phyloP scores from a whole-genome alignment of 2,329 filamentous ascomycete genomes.

The Rhytidhysteron rufulum region DNA sequence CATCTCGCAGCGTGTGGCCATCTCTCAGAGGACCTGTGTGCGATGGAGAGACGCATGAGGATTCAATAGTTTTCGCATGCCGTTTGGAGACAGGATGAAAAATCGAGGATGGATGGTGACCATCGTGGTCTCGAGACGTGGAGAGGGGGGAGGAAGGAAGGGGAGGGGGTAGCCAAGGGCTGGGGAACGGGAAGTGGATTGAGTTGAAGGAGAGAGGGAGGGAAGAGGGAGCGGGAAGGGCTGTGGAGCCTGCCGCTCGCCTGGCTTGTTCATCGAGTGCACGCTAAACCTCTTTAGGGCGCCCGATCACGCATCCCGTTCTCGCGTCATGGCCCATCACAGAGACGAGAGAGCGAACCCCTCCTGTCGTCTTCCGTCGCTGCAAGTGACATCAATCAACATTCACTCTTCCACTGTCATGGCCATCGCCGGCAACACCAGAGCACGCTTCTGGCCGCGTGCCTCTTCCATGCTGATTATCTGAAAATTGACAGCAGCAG shows the following conservation, averaged over 20 bases:
- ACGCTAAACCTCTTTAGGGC: too few species aligned
- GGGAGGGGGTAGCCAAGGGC: not conserved
- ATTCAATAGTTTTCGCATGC: too few species aligned
- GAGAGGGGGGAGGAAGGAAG: not conserved
- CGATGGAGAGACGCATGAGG: too few species aligned
- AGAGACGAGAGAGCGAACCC: not conserved
- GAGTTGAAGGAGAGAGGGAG: not conserved
- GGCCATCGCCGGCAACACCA: not conserved
- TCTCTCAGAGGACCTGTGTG: too few species aligned
- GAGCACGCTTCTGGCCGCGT: slow-evolving; percentile 1
- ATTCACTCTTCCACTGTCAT: not conserved
- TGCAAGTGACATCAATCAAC: not conserved
- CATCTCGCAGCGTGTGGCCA: too few species aligned
- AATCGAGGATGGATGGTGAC: not conserved
- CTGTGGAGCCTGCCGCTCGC: too few species aligned
- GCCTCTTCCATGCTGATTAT: slow-evolving; percentile 1
- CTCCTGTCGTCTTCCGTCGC: not conserved
- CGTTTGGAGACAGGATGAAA: not conserved
- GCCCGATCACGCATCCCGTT: too few species aligned
- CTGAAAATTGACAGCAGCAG: not conserved
- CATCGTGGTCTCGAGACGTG: not conserved
- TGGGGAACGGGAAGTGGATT: not conserved
- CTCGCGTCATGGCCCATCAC: not conserved
- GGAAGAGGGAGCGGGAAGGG: too few species aligned
- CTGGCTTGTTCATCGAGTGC: not conserved